Conservation (phyloP, 2,329 filamentous ascomycete genomes). For the Eutypa lata region DNA sequence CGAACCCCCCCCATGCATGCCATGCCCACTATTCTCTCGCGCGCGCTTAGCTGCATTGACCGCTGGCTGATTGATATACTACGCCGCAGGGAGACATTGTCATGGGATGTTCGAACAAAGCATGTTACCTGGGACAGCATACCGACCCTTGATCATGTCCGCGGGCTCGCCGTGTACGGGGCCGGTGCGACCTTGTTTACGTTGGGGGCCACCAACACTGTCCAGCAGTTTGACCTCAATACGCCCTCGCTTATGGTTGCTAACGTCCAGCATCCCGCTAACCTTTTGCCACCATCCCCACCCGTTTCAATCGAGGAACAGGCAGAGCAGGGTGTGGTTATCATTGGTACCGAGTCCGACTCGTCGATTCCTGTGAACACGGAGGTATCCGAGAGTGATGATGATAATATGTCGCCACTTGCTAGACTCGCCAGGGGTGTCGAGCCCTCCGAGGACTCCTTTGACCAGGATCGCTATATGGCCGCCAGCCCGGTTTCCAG, state of each 20-base stretch:
- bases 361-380: slow-evolving; percentile 54
- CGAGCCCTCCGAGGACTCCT: slow-evolving; percentile 57
- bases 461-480: slow-evolving; percentile 57
- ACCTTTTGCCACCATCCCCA: slow-evolving; percentile 74
- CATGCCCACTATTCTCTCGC: slow-evolving; percentile 31
- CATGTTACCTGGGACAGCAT: slow-evolving; percentile 88
- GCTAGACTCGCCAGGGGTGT: slow-evolving; percentile 72
- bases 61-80: slow-evolving; percentile 24
- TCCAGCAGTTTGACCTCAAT: slow-evolving; percentile 94
- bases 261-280: slow-evolving; percentile 82
- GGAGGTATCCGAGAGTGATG: slow-evolving; percentile 69
- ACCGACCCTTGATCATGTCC: slow-evolving; percentile 77
- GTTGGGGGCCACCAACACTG: slow-evolving; percentile 78
- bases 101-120: slow-evolving; percentile 98
- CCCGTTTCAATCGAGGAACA: slow-evolving; percentile 77
- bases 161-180: slow-evolving; percentile 82
- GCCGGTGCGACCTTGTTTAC: slow-evolving; percentile 91
- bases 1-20: slow-evolving; percentile 15
- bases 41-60: slow-evolving; percentile 42
- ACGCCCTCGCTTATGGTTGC: slow-evolving; percentile 76
- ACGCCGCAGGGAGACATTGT: slow-evolving; percentile 71
- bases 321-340: slow-evolving; percentile 49
- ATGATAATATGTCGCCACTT: slow-evolving; percentile 72
- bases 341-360: slow-evolving; percentile 53
- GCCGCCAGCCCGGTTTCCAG: slow-evolving; percentile 66